phyloP scores from a whole-genome alignment of 768 basidiomycete species.

The Agaricus blazei region DNA sequence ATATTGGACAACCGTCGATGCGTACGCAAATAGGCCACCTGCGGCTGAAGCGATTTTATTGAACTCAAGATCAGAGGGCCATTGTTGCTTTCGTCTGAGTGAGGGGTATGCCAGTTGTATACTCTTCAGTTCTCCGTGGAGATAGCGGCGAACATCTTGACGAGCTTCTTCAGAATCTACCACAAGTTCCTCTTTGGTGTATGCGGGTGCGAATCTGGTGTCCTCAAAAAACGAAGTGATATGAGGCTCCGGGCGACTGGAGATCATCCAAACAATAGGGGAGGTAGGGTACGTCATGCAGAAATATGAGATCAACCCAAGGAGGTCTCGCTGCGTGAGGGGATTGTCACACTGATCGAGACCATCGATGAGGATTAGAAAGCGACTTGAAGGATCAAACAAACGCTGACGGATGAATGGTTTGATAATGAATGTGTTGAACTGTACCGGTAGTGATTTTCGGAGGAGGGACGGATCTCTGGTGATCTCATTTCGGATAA shows the following conservation, averaged over 20 bases:
- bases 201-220: not conserved
- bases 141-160: constrained; percentile 12
- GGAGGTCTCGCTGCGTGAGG: constrained; percentile 12
- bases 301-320: constrained; percentile 6
- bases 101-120: constrained; percentile 5
- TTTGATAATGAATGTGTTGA: not conserved
- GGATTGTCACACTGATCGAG: not conserved
- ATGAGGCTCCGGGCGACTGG: constrained; percentile 21
- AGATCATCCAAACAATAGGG: constrained; percentile 19
- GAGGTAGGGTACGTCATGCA: not conserved
- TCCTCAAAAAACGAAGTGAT: constrained; percentile 12
- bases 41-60: constrained; percentile 14
- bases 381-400: no score
- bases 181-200: not conserved
- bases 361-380: no score
- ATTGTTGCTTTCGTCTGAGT: constrained; percentile 1
- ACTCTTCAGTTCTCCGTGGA: constrained; percentile 2
- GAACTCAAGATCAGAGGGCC: constrained; percentile 14
- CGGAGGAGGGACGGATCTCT: not conserved
- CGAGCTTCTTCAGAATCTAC: constrained; percentile 11
- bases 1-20: constrained; percentile 16
- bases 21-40: constrained; percentile 21
- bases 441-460: not conserved
- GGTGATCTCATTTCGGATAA: not conserved
- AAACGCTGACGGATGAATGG: no score